Evolutionary conservation across 2,329 filamentous ascomycete genomes (phyloP).

Genomic region (Catunica adiposa): DNA sequence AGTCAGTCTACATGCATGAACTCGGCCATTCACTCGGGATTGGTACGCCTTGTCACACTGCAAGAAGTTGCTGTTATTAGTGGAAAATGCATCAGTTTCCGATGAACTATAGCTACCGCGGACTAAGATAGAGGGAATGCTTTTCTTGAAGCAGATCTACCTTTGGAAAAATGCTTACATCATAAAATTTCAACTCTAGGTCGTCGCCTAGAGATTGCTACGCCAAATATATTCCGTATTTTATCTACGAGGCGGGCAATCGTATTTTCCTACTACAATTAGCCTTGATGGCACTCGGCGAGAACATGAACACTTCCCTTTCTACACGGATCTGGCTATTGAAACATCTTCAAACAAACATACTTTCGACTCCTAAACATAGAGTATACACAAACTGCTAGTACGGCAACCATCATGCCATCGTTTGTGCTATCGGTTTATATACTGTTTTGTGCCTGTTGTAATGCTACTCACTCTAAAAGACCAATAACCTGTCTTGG

Average conservation of each 20-base stretch:
- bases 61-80: slow-evolving; percentile 57
- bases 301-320: slow-evolving; percentile 64
- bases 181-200: slow-evolving; percentile 71
- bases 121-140: slow-evolving; percentile 46
- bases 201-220: slow-evolving; percentile 53
- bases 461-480: slow-evolving; percentile 18
- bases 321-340: slow-evolving; percentile 79
- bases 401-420: slow-evolving; percentile 65
- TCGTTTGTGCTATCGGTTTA: slow-evolving; percentile 78
- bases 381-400: slow-evolving; percentile 54
- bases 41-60: slow-evolving; percentile 80
- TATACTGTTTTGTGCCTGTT: slow-evolving; percentile 81
- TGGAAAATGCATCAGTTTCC: slow-evolving; percentile 53
- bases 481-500: background rate
- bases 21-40: slow-evolving; percentile 77
- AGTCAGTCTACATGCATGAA: slow-evolving; percentile 62
- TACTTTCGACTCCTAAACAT: slow-evolving; percentile 74
- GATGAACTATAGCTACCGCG: slow-evolving; percentile 55
- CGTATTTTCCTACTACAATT: slow-evolving; percentile 83
- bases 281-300: slow-evolving; percentile 85
- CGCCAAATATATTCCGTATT: slow-evolving; percentile 51
- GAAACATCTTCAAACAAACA: slow-evolving; percentile 78
- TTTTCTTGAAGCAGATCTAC: slow-evolving; percentile 65
- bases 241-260: slow-evolving; percentile 71
- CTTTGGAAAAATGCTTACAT: slow-evolving; percentile 66